A percentile compares a stretch with the other conserved stretches of the same genome.
Evolutionary conservation across 352 stramenopile genomes (phyloP).

Genomic region (Globisporangium middletonii): DNA sequence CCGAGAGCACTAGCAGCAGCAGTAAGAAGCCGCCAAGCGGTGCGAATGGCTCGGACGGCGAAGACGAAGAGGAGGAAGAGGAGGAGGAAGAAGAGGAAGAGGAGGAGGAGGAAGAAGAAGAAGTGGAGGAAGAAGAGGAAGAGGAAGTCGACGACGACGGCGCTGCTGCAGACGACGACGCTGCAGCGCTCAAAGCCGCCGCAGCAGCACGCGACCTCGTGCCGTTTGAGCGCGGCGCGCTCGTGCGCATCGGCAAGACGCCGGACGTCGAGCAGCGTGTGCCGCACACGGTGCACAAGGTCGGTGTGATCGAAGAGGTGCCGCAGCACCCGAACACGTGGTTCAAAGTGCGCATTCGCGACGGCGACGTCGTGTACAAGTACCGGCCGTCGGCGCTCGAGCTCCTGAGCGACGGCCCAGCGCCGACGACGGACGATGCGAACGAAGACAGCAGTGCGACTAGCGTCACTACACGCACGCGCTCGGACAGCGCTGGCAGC

Average conservation of each 20-base stretch:
- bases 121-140: constrained; percentile 39
- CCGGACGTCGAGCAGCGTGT: constrained; percentile 79
- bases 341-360: constrained; percentile 79
- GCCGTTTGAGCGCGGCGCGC: constrained; percentile 46
- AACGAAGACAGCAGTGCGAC: too few species aligned
- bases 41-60: constrained; percentile 19
- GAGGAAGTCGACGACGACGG: constrained; percentile 19
- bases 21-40: neutral
- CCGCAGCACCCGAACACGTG: constrained; percentile 84
- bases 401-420: constrained; percentile 20
- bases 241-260: constrained; percentile 67
- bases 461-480: too few species aligned
- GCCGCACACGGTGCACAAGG: constrained; percentile 71
- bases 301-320: constrained; percentile 76
- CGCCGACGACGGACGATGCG: constrained; percentile 1
- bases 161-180: neutral
- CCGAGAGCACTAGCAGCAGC: constrained; percentile 4
- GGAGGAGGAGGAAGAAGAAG: constrained; percentile 36
- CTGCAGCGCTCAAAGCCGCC: neutral
- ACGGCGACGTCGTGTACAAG: constrained; percentile 86
- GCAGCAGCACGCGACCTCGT: constrained; percentile 30
- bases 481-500: too few species aligned
- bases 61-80: constrained; percentile 43
- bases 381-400: constrained; percentile 75
- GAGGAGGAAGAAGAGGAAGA: constrained; percentile 49